Conservation (phyloP, 208 protist species). For the Trypanosoma scelopori region DNA sequence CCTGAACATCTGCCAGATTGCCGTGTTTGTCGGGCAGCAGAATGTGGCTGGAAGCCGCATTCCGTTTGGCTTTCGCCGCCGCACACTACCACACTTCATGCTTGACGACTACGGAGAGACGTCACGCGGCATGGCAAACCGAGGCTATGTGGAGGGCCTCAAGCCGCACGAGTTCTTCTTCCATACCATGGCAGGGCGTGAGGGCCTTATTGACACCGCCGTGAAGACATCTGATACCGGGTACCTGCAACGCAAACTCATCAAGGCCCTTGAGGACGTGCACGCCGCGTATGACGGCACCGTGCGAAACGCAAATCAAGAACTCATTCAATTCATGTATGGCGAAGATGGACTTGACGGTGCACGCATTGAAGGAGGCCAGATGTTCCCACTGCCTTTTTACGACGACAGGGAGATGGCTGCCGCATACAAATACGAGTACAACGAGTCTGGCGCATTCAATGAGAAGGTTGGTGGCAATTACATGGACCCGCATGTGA, state of each 20-base stretch:
- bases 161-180: constrained; percentile 99
- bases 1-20: constrained; percentile 99
- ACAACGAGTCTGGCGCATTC: constrained; percentile 73
- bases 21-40: constrained; percentile 99
- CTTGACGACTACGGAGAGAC: constrained; percentile 98
- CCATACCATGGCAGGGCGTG: constrained; percentile 99
- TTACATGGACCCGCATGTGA: constrained; percentile 88
- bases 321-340: constrained; percentile 98
- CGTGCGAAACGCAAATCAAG: constrained; percentile 95
- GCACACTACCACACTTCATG: constrained; percentile 98
- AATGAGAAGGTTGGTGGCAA: constrained; percentile 65
- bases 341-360: constrained; percentile 99
- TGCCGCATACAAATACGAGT: constrained; percentile 74
- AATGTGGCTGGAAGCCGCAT: constrained; percentile 99
- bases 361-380: constrained; percentile 89
- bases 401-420: constrained; percentile 70
- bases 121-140: constrained; percentile 97
- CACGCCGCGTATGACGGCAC: constrained; percentile 98
- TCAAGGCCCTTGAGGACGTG: constrained; percentile 99
- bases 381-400: constrained; percentile 70
- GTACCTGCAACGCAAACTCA: constrained; percentile 94
- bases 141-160: constrained; percentile 98
- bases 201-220: constrained; percentile 99
- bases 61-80: constrained; percentile 95
- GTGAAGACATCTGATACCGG: constrained; percentile 99